phyloP scores from a whole-genome alignment of 495 filamentous ascomycete species.

The Annulohypoxylon bovei region DNA sequence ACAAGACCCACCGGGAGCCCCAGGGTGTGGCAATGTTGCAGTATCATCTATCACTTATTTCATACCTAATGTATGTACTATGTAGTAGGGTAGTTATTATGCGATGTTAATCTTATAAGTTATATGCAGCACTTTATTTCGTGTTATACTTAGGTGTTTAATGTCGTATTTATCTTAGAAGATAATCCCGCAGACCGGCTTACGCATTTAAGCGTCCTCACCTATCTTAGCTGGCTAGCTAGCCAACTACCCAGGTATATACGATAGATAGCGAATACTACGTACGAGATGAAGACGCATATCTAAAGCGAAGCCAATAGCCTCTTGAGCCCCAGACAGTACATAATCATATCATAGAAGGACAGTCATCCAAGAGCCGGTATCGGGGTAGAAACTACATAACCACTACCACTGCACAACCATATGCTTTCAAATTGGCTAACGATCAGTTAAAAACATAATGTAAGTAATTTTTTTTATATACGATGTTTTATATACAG shows the following conservation, averaged over 20 bases:
- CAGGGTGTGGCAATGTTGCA: constrained; percentile 6
- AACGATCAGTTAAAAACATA: constrained; percentile 16
- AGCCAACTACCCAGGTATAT: not conserved
- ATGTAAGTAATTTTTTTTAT: constrained; percentile 8
- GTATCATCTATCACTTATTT: constrained; percentile 17
- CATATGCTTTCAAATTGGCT: not conserved
- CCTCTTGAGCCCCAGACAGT: not conserved
- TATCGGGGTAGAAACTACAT: constrained; percentile 15
- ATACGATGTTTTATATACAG: constrained; percentile 27
- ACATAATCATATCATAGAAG: not conserved
- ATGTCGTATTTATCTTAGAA: not conserved
- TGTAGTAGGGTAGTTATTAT: not conserved
- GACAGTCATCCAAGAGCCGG: constrained; percentile 12
- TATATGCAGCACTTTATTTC: not conserved
- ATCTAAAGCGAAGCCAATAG: not conserved
- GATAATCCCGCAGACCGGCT: constrained; percentile 36
- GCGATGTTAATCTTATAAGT: not conserved
- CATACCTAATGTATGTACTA: not conserved
- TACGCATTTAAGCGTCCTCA: constrained; percentile 1
- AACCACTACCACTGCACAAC: not conserved
- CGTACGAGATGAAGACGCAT: constrained; percentile 3
- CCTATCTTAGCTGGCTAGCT: not conserved
- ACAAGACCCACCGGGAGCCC: not conserved
- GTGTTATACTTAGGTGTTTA: not conserved
- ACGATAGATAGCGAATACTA: constrained; percentile 18